Conservation (phyloP, 345 rosid species). For the Populus ilicifolia region DNA sequence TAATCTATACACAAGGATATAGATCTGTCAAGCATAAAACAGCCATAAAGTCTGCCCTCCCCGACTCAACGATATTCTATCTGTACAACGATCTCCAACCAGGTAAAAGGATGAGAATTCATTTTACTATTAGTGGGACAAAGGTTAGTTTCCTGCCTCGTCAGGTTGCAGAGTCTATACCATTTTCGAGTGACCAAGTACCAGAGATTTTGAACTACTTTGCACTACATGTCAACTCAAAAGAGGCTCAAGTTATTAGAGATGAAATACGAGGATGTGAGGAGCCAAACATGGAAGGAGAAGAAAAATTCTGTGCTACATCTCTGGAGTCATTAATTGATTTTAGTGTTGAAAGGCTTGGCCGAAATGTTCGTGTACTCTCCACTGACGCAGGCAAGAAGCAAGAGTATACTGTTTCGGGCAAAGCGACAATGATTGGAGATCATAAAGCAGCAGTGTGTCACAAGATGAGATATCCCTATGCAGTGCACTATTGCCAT, state of each 20-base stretch:
- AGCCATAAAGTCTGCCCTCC: not conserved
- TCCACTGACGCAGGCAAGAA: not conserved
- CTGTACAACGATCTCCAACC: not conserved
- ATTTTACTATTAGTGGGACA: not conserved
- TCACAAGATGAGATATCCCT: not conserved
- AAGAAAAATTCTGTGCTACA: no score
- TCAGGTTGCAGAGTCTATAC: not conserved
- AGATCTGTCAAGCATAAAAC: not conserved
- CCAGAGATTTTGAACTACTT: no score
- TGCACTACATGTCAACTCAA: no score
- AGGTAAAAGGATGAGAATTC: not conserved
- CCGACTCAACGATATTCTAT: not conserved
- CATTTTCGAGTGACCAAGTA: no score
- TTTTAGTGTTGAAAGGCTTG: no score
- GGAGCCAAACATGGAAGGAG: no score
- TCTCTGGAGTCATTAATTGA: no score
- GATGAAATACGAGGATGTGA: no score
- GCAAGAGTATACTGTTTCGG: not conserved
- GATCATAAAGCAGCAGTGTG: not conserved
- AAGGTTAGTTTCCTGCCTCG: not conserved
- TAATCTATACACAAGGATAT: not conserved
- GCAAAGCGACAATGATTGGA: not conserved
- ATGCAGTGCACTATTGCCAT: conserved; percentile 11
- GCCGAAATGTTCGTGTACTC: no score
- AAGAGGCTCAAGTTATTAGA: no score